Evolutionary conservation across 139 green algal genomes (phyloP).

Genomic region (Coelastrella sp.): DNA sequence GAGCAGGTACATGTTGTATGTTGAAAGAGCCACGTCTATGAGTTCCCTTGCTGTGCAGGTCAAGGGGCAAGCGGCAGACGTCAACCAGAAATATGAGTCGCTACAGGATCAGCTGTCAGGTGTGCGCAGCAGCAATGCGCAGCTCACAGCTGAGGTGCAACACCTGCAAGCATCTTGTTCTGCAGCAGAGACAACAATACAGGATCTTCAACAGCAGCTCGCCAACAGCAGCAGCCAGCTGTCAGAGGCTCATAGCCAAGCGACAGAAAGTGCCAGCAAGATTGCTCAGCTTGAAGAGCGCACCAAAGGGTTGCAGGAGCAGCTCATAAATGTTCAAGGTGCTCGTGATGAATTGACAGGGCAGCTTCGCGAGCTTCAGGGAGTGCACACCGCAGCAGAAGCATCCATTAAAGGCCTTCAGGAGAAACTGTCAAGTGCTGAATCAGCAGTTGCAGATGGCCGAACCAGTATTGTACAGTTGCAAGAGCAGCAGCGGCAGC

Average conservation of each 20-base stretch:
- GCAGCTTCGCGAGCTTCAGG: conserved; percentile 17
- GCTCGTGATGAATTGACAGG: conserved; percentile 30
- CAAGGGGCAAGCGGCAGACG: conserved; percentile 3
- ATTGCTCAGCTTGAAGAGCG: neutral
- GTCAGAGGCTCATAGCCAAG: neutral
- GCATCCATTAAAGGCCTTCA: conserved; percentile 2
- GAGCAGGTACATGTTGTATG: neutral
- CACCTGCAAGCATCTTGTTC: conserved; percentile 13
- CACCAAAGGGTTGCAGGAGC: conserved; percentile 5
- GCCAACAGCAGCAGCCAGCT: neutral
- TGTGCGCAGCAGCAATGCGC: conserved; percentile 33
- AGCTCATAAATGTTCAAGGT: conserved; percentile 41
- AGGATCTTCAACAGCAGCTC: conserved; percentile 25
- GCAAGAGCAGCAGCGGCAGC: neutral
- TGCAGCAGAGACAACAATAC: conserved; percentile 15
- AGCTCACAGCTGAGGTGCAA: conserved; percentile 26
- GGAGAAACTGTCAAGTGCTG: neutral
- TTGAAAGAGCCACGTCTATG: neutral
- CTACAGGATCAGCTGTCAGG: conserved; percentile 25
- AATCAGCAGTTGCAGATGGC: neutral
- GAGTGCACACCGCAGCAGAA: neutral
- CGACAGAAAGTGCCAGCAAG: neutral
- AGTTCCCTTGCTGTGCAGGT: neutral
- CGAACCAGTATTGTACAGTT: neutral
- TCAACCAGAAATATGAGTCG: neutral